Percentiles rank a stretch among this genome's conserved stretches.
phyloP scores from a whole-genome alignment of 768 basidiomycete genomes.

The Cystoderma amianthinum region DNA sequence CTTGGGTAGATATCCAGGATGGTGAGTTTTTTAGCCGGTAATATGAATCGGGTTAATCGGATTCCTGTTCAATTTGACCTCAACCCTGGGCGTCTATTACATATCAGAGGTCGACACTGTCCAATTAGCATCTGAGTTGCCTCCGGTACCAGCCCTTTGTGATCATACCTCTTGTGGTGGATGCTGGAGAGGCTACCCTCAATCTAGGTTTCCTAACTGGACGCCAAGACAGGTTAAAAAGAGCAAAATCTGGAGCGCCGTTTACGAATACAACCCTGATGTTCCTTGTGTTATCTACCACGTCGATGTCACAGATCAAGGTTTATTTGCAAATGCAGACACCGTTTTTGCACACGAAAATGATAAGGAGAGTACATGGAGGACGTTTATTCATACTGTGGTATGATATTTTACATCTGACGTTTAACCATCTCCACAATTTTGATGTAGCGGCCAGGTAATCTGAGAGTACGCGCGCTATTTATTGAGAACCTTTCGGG shows the following conservation, averaged over 20 bases:
- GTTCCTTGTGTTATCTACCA: slow-evolving; percentile 24
- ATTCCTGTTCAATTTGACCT: not conserved
- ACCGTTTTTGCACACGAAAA: slow-evolving; percentile 12
- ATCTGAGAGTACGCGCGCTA: slow-evolving; percentile 37
- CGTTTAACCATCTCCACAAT: not conserved
- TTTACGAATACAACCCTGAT: slow-evolving; percentile 20
- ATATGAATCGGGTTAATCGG: not conserved
- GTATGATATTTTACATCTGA: slow-evolving; percentile 18
- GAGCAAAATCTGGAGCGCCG: slow-evolving; percentile 31
- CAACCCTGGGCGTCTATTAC: not conserved
- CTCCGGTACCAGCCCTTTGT: slow-evolving; percentile 30
- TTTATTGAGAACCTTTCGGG: slow-evolving; percentile 49
- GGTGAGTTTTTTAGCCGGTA: slow-evolving; percentile 13
- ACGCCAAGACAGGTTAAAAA: slow-evolving; percentile 34
- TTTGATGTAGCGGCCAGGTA: slow-evolving; percentile 10
- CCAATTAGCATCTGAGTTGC: slow-evolving; percentile 22
- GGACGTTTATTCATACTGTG: slow-evolving; percentile 17
- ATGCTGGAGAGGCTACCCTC: slow-evolving; percentile 36
- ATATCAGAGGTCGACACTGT: slow-evolving; percentile 25
- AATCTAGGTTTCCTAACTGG: slow-evolving; percentile 53
- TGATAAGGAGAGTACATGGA: slow-evolving; percentile 29
- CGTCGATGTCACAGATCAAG: slow-evolving; percentile 32
- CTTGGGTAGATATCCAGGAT: slow-evolving; percentile 36
- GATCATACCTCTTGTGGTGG: slow-evolving; percentile 27
- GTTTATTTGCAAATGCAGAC: slow-evolving; percentile 26